Evolutionary conservation across 2,329 filamentous ascomycete genomes (phyloP).

Genomic region (Aulographum hederae): DNA sequence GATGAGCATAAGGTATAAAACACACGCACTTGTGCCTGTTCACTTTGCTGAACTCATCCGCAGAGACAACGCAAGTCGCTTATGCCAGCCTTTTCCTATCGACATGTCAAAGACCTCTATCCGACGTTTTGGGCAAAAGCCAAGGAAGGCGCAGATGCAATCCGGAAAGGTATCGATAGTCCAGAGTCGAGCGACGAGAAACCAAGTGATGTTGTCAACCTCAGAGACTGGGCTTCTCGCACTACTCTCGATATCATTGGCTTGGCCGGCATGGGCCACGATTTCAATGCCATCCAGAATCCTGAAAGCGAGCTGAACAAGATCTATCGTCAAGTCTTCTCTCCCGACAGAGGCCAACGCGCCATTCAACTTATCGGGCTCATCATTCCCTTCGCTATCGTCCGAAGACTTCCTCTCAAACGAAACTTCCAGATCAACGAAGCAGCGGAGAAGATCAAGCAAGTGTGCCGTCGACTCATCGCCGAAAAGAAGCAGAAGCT

Average conservation of each 20-base stretch:
- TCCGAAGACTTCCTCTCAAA: constrained; percentile 46
- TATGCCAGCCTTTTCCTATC: constrained; percentile 30
- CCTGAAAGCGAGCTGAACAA: constrained; percentile 32
- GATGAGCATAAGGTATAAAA: constrained; percentile 56
- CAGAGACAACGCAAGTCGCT: constrained; percentile 27
- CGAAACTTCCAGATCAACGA: constrained; percentile 35
- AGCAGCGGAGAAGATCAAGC: constrained; percentile 26
- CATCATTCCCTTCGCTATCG: constrained; percentile 44
- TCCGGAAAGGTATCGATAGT: constrained; percentile 12
- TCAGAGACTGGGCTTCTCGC: constrained; percentile 27
- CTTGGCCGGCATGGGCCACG: constrained; percentile 35
- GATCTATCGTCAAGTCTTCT: constrained; percentile 33
- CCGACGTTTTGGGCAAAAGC: constrained; percentile 30
- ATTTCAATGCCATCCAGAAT: constrained; percentile 33
- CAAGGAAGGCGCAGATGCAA: constrained; percentile 20
- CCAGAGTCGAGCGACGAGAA: constrained; percentile 7
- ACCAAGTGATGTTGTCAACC: constrained; percentile 20
- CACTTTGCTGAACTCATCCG: constrained; percentile 2
- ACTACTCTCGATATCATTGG: constrained; percentile 37
- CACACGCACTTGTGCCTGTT: constrained; percentile 1
- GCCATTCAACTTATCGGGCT: constrained; percentile 39
- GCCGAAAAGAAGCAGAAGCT: constrained; percentile 45
- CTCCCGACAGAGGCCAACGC: constrained; percentile 26
- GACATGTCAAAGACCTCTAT: constrained; percentile 31
- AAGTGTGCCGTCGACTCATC: constrained; percentile 51